Evolutionary conservation across 257 asterid species (phyloP).

Genomic region (Ilex aquifolium): DNA sequence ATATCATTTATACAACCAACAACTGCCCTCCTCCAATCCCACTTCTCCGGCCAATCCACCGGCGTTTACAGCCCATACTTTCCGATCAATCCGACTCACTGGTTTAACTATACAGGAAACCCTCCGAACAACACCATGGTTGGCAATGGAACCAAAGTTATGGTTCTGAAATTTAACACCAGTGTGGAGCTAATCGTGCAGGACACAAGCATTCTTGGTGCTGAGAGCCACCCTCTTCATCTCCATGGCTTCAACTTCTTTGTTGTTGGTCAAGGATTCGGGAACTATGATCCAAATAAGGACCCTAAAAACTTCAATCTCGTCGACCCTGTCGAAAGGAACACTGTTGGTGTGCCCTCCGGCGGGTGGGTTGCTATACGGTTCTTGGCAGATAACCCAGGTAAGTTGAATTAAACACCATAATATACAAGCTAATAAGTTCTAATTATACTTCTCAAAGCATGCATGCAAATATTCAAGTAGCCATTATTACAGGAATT

Average conservation of each 20-base stretch:
- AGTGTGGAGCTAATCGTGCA: constrained; percentile 55
- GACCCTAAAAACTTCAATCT: constrained; percentile 49
- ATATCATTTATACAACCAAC: constrained; percentile 51
- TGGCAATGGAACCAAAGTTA: constrained; percentile 42
- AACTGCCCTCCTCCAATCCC: constrained; percentile 53
- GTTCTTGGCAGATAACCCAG: constrained; percentile 67
- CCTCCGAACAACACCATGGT: constrained; percentile 39
- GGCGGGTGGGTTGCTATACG: constrained; percentile 71
- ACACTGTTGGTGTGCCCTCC: constrained; percentile 54
- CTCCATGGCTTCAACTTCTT: constrained; percentile 69
- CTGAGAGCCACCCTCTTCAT: constrained; percentile 64
- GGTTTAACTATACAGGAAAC: constrained; percentile 51
- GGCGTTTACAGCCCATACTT: constrained; percentile 60
- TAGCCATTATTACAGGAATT: too few relatives aligned
- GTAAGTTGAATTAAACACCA: constrained; percentile 10
- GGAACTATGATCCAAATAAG: constrained; percentile 46
- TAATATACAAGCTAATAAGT: too few relatives aligned
- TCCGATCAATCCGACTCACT: constrained; percentile 37
- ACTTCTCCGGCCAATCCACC: constrained; percentile 37
- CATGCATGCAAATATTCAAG: too few relatives aligned
- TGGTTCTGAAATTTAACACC: constrained; percentile 35
- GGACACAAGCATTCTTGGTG: constrained; percentile 54
- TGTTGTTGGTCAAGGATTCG: constrained; percentile 50
- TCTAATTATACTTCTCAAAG: too few relatives aligned
- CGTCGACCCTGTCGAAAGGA: constrained; percentile 59